Evolutionary conservation across 2,329 filamentous ascomycete genomes (phyloP), one percentile per base, ranked within the genome.

Genomic region (Nemania bipapillata): DNA sequence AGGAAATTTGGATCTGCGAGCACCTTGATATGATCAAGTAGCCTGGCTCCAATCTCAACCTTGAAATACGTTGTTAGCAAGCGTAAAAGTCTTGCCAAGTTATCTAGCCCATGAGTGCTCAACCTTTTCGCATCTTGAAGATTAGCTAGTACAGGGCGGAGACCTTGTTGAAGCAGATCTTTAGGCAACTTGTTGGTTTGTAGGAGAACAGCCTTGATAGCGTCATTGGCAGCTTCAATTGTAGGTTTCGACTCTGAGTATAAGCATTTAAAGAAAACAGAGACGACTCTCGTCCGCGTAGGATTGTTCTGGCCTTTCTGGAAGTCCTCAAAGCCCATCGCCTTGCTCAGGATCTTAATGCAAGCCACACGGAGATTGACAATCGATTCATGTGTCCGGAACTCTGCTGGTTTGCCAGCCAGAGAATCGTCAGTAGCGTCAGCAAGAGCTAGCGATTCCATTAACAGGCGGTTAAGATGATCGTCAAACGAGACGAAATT

Each of bases 1-100:
- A 98, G 83, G 15, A 89, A 87, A 59, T 85, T 86, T 2, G 92
- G 87, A 66, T 97, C 94, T 0, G 95, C 94, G 71, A 99, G 94
- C 11, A 91, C 88, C 77, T 95, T 95, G 81, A 97, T 91, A 75
- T 99, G 96, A 72, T 98, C 95, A 9, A 99, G 85, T n/a, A 99
- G 83, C 26, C 96, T 89, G 24, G 93, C 89, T 6, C 96, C 96
- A 62, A 99, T 99, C 78, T 99, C 96, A 0, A 98, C 94, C 81
- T 99, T 99, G 82, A 99, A 99, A 79, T 99, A 99, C 68, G 96
- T 98, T 0, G 95, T 99, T 20, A 99, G 84, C 1, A 99, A 85
- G 71, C 96, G 95, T 68, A 99, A 82, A 1, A 99, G 85, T 45
- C 95, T 90, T 20, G 94, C 94, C 35, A 99, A 84, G 28, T 97